These are phyloP conservation scores for Entoloma clypeatum DNA, from an alignment of 1,284 basidiomycete genomes.

Conservation along the genomic window DNA sequence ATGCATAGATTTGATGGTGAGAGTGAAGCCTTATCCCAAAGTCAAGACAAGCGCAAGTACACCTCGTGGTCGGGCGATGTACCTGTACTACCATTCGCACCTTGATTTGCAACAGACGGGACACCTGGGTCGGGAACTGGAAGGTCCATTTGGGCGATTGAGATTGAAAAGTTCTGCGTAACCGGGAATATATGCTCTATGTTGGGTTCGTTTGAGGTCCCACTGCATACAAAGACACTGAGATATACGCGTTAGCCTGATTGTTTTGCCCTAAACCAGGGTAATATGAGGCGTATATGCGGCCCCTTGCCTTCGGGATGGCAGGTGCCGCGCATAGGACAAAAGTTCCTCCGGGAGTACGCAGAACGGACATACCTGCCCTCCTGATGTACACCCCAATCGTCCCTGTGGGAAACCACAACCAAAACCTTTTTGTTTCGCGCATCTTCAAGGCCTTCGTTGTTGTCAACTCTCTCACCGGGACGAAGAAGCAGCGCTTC, in stretches of 20 bases:
- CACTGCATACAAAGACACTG: conserved; percentile 47
- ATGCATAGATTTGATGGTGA: conserved; percentile 44
- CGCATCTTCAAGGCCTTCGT: conserved; percentile 12
- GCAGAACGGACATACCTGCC: conserved; percentile 29
- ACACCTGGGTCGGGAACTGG: conserved; percentile 25
- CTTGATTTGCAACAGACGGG: conserved; percentile 24
- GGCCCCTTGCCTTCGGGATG: too few species aligned
- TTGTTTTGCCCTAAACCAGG: neutral
- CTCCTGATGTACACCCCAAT: conserved; percentile 34
- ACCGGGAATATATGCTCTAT: conserved; percentile 50
- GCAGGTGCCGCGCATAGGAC: too few species aligned
- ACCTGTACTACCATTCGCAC: conserved; percentile 23
- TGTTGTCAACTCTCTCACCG: neutral
- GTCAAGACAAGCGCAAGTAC: neutral
- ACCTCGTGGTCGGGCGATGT: neutral
- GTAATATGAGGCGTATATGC: neutral
- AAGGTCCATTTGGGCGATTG: conserved; percentile 46
- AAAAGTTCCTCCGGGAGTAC: neutral
- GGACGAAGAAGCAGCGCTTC: too few species aligned
- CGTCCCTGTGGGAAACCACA: conserved; percentile 35
- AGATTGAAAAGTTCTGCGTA: conserved; percentile 46
- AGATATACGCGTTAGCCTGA: neutral
- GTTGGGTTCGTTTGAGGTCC: conserved; percentile 30
- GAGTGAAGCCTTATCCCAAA: conserved; percentile 35
- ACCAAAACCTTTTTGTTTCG: conserved; percentile 34